Conservation (phyloP, 2,329 filamentous ascomycete species). For the Metarhizium album region DNA sequence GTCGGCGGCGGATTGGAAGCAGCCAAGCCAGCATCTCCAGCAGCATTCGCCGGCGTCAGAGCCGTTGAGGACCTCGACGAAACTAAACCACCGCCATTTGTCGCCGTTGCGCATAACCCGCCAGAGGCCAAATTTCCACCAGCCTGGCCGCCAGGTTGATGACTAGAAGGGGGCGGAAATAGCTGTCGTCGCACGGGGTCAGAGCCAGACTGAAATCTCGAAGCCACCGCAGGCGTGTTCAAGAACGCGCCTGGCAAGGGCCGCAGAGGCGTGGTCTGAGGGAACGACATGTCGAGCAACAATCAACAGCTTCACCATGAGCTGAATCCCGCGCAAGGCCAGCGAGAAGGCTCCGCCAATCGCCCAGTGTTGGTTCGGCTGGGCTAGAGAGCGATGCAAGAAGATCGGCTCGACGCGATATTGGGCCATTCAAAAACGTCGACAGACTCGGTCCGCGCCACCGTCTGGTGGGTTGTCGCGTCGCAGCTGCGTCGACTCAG, state of each 20-base stretch:
- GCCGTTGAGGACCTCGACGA: slow-evolving; percentile 4
- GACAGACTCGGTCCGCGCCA: not conserved
- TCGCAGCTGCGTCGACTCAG: not conserved
- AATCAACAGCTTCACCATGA: not conserved
- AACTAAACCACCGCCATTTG: not conserved
- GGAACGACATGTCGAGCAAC: slow-evolving; percentile 40
- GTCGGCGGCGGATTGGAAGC: slow-evolving; percentile 28
- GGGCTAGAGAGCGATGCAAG: not conserved
- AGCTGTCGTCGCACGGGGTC: slow-evolving; percentile 42
- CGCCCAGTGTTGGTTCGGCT: not conserved
- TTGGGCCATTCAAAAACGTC: slow-evolving; percentile 4
- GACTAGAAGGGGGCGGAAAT: slow-evolving; percentile 27
- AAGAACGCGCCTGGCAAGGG: slow-evolving; percentile 66
- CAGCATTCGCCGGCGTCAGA: slow-evolving; percentile 16
- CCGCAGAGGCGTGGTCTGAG: slow-evolving; percentile 54
- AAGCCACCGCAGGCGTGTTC: slow-evolving; percentile 56
- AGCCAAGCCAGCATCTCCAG: slow-evolving; percentile 18
- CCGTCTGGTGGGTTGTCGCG: not conserved
- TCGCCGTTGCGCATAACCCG: not conserved
- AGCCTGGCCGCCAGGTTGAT: slow-evolving; percentile 8
- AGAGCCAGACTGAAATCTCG: slow-evolving; percentile 31
- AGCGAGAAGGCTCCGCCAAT: slow-evolving; percentile 1
- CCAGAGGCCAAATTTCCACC: slow-evolving; percentile 10
- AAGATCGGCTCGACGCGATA: slow-evolving; percentile 5
- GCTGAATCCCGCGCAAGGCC: not conserved